phyloP scores from a whole-genome alignment of 805 yeast species.

The Hagleromyces aurorensis region DNA sequence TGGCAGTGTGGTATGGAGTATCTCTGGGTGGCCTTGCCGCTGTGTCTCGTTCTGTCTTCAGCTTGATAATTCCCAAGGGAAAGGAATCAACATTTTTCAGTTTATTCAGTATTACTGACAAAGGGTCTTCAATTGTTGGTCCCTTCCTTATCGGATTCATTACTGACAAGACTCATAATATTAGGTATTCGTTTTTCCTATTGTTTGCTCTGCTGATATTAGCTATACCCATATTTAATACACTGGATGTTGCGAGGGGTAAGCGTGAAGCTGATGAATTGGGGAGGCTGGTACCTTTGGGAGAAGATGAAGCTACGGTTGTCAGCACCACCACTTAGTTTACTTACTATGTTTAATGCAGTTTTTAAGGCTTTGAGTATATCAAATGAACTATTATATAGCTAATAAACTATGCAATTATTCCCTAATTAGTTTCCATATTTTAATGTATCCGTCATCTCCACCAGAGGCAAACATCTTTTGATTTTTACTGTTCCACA shows the following conservation, averaged over 20 bases:
- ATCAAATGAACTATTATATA: neutral
- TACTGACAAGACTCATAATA: constrained; percentile 65
- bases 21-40: constrained; percentile 70
- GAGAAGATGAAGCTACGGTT: neutral
- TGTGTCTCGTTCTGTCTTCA: constrained; percentile 57
- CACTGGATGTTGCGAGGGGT: constrained; percentile 57
- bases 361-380: constrained; percentile 1
- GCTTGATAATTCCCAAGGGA: constrained; percentile 65
- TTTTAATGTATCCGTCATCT: constrained; percentile 64
- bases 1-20: constrained; percentile 71
- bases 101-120: constrained; percentile 68
- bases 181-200: constrained; percentile 64
- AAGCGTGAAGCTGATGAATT: constrained; percentile 42
- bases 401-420: constrained; percentile 2
- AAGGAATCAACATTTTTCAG: constrained; percentile 72
- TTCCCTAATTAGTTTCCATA: constrained; percentile 47
- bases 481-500: constrained; percentile 51
- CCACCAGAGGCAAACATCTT: constrained; percentile 74
- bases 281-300: constrained; percentile 11
- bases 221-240: constrained; percentile 49
- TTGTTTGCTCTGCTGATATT: constrained; percentile 44
- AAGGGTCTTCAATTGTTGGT: constrained; percentile 70
- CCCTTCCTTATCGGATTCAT: constrained; percentile 66
- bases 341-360: neutral
- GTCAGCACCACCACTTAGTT: neutral